Conservation (phyloP, 2,329 filamentous ascomycete genomes). For the Fusarium anthophilum region DNA sequence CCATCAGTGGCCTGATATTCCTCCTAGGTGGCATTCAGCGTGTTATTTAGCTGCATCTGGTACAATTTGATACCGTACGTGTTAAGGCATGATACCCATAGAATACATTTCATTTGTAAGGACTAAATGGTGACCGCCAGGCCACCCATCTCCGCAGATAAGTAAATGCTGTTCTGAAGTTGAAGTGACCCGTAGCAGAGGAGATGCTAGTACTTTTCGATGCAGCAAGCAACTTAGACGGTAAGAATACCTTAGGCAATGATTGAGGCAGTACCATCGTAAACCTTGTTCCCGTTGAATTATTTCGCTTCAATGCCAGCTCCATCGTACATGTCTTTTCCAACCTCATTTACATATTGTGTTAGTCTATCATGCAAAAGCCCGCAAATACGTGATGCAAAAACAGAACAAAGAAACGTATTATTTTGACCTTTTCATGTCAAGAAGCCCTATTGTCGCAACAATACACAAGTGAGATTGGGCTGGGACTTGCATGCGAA, state of each 20-base stretch:
- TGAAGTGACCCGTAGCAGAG: background rate
- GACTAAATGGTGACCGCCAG: background rate
- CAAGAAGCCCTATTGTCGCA: background rate
- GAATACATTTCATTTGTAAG: constrained; percentile 24
- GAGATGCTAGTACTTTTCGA: background rate
- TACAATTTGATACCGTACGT: constrained; percentile 23
- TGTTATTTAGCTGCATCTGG: constrained; percentile 26
- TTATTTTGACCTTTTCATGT: background rate
- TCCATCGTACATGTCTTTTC: background rate
- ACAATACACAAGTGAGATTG: background rate
- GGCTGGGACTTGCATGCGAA: background rate
- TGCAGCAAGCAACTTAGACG: background rate
- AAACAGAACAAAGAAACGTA: too few relatives aligned
- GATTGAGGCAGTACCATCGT: background rate
- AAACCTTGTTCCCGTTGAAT: background rate
- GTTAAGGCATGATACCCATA: constrained; percentile 38
- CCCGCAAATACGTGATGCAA: background rate
- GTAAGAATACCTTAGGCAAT: too few relatives aligned
- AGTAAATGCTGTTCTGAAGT: background rate
- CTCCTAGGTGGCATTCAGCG: constrained; percentile 27
- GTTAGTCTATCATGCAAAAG: background rate
- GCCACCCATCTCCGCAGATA: background rate
- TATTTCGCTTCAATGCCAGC: background rate
- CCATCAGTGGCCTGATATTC: constrained; percentile 8
- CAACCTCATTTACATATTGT: too few relatives aligned